Conservation (phyloP, 345 rosid species). For the Viola odorata region DNA sequence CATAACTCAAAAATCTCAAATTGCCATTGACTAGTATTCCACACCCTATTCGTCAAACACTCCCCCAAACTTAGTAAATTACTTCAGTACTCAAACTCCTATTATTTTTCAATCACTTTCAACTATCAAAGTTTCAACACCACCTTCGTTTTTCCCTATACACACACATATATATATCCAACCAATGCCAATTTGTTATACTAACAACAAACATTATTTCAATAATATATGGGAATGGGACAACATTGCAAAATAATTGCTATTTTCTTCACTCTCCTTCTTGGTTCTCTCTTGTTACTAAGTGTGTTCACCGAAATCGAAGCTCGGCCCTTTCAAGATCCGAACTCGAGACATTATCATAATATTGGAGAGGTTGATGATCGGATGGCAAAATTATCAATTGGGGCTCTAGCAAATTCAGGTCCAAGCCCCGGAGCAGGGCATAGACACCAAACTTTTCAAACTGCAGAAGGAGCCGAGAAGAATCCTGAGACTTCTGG, state of each 20-base stretch:
- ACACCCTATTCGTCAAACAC: no score
- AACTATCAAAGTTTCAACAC: no score
- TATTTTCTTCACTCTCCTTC: slow-evolving; percentile 11
- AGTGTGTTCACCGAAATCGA: slow-evolving; percentile 9
- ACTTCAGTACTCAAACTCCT: no score
- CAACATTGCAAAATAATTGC: not conserved
- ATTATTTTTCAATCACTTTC: no score
- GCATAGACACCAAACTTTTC: slow-evolving; percentile 10
- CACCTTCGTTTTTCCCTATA: no score
- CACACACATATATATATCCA: no score
- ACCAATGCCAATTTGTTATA: no score
- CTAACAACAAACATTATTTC: no score
- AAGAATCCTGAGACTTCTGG: slow-evolving; percentile 19
- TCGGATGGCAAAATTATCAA: slow-evolving; percentile 1
- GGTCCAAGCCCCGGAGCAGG: slow-evolving; percentile 43
- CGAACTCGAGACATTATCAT: slow-evolving; percentile 3
- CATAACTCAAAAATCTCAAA: no score
- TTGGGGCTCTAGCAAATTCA: slow-evolving; percentile 17
- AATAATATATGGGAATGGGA: no score
- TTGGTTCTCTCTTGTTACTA: slow-evolving; percentile 15
- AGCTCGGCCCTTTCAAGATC: slow-evolving; percentile 19
- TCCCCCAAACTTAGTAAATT: no score
- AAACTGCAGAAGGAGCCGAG: not conserved
- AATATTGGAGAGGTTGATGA: slow-evolving; percentile 1
- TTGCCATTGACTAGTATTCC: no score